A percentile compares a stretch with the other conserved stretches of the same genome.
These are phyloP conservation scores for Puya raimondii DNA, from an alignment of 176 grass and related monocot genomes.

Conservation along the genomic window DNA sequence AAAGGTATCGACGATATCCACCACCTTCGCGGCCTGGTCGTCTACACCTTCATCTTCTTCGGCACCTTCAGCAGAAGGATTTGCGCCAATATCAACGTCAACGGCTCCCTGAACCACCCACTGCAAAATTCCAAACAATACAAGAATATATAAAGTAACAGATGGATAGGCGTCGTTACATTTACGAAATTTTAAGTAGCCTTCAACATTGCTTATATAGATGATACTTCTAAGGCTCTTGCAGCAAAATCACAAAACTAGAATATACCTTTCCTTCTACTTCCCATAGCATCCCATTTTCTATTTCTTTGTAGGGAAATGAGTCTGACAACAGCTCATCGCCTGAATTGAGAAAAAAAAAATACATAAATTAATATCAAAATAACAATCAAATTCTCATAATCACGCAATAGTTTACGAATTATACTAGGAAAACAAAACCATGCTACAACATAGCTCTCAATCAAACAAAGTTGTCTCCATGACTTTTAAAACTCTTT, in stretches of 20 bases:
- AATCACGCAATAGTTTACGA: background rate
- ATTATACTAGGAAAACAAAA: too few relatives aligned
- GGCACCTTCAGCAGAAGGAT: constrained; percentile 23
- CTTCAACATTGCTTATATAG: background rate
- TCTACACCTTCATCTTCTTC: constrained; percentile 27
- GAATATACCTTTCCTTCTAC: constrained; percentile 13
- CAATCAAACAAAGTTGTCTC: too few relatives aligned
- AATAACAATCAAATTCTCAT: background rate
- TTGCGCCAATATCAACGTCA: constrained; percentile 36
- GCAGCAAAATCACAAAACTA: background rate
- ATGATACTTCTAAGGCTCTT: too few relatives aligned
- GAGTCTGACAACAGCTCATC: constrained; percentile 13
- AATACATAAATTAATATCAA: background rate
- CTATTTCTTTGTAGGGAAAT: constrained; percentile 11
- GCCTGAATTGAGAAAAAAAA: background rate
- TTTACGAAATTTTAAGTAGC: background rate
- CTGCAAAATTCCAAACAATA: background rate
- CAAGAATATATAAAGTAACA: too few relatives aligned
- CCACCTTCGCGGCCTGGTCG: constrained; percentile 22
- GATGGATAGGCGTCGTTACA: background rate
- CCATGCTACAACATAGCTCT: too few relatives aligned
- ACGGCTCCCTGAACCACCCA: constrained; percentile 33
- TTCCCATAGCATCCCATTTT: constrained; percentile 19
- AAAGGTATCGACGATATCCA: constrained; percentile 33
- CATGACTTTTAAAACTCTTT: too few relatives aligned